Conservation (phyloP, 73 alveolate genomes). For the Stentor roeselii region DNA sequence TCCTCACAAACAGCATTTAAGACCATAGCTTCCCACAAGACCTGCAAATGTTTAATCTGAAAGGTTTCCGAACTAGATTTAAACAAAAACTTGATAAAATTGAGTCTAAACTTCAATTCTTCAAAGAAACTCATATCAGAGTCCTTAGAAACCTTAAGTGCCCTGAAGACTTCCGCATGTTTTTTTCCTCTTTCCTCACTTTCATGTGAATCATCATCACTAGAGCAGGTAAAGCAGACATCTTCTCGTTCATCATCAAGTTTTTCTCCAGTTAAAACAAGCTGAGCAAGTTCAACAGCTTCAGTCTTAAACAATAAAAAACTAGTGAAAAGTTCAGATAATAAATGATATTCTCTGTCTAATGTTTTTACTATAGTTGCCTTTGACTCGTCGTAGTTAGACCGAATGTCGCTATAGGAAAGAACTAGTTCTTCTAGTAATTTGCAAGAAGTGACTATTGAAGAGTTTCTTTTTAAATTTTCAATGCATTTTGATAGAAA, state of each 20-base stretch:
- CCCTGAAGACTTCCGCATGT: conserved; percentile 38
- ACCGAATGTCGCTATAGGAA: conserved; percentile 3
- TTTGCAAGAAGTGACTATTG: conserved; percentile 36
- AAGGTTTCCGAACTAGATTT: conserved; percentile 36
- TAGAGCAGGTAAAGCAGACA: neutral
- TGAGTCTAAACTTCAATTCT: conserved; percentile 54
- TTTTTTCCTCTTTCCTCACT: conserved; percentile 24
- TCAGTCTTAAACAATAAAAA: neutral
- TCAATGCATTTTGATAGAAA: conserved; percentile 53
- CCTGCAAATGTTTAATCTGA: conserved; percentile 44
- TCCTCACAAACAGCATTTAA: conserved; percentile 56
- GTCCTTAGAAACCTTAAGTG: conserved; percentile 39
- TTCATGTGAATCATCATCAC: conserved; percentile 22
- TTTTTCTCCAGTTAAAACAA: neutral
- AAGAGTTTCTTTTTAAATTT: conserved; percentile 31
- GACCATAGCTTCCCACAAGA: conserved; percentile 62
- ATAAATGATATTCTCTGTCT: conserved; percentile 4
- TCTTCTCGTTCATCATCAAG: conserved; percentile 10
- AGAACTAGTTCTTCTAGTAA: conserved; percentile 30
- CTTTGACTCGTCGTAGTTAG: neutral
- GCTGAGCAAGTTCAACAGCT: conserved; percentile 10
- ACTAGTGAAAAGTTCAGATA: neutral
- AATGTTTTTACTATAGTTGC: neutral
- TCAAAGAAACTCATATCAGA: conserved; percentile 40
- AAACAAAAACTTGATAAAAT: conserved; percentile 47